Evolutionary conservation across 495 filamentous ascomycete species (phyloP).

Genomic region (Penicillium longicatenatum): DNA sequence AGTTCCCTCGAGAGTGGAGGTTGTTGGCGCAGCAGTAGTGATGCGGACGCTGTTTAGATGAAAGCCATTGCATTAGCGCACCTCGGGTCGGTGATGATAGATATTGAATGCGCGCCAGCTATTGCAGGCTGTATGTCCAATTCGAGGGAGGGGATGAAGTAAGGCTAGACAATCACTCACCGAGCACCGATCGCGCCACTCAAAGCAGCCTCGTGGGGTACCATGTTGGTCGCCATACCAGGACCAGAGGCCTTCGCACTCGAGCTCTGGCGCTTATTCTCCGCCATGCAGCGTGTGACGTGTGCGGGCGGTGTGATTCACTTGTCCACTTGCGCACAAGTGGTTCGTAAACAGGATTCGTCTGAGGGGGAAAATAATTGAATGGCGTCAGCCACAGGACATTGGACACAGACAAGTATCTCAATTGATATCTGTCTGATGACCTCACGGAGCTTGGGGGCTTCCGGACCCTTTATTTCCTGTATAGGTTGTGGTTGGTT

Average conservation of each 20-base stretch:
- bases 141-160: not conserved
- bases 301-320: slow-evolving; percentile 23
- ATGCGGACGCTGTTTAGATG: slow-evolving; percentile 55
- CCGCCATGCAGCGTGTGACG: slow-evolving; percentile 37
- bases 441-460: slow-evolving; percentile 3
- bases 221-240: slow-evolving; percentile 43
- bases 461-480: not conserved
- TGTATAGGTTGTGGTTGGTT: not conserved
- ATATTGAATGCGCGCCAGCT: not conserved
- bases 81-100: not conserved
- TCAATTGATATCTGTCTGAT: slow-evolving; percentile 12
- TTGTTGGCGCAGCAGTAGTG: slow-evolving; percentile 54
- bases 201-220: slow-evolving; percentile 50
- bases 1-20: slow-evolving; percentile 58
- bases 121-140: not conserved
- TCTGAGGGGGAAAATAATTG: not conserved
- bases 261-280: slow-evolving; percentile 50
- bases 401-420: slow-evolving; percentile 2
- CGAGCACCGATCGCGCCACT: slow-evolving; percentile 55
- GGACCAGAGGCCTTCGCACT: slow-evolving; percentile 41
- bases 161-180: slow-evolving; percentile 30
- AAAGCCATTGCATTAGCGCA: not conserved
- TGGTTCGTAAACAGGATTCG: not conserved
- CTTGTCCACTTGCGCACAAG: slow-evolving; percentile 9
- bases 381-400: slow-evolving; percentile 1